Evolutionary conservation across 306 rosid genomes (phyloP).

Genomic region (Luffa aegyptiaca): DNA sequence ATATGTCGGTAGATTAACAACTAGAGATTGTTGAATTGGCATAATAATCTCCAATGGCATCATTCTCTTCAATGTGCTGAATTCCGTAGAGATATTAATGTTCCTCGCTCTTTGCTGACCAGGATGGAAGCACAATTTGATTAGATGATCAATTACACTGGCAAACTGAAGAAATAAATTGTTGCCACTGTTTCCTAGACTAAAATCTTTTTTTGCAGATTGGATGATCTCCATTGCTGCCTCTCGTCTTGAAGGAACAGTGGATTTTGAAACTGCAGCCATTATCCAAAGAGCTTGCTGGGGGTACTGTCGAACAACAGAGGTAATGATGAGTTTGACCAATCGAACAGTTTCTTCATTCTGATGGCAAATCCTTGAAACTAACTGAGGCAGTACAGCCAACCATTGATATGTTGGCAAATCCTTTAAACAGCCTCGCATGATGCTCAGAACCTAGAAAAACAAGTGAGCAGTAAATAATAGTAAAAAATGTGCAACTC

Average conservation of each 20-base stretch:
- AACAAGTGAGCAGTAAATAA: constrained; percentile 9
- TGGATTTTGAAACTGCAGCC: constrained; percentile 98
- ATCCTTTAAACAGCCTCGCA: constrained; percentile 84
- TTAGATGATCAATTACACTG: constrained; percentile 74
- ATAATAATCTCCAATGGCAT: constrained; percentile 95
- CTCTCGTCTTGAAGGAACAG: constrained; percentile 84
- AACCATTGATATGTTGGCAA: constrained; percentile 90
- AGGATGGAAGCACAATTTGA: constrained; percentile 83
- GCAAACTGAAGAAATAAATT: constrained; percentile 84
- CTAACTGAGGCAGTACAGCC: constrained; percentile 90
- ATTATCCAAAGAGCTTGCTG: constrained; percentile 95
- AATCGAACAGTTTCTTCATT: constrained; percentile 71
- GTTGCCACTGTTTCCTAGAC: constrained; percentile 55
- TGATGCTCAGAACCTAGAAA: constrained; percentile 49
- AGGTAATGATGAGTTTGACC: constrained; percentile 71
- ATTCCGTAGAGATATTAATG: constrained; percentile 74
- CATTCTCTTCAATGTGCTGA: constrained; percentile 92
- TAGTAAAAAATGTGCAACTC: constrained; percentile 11
- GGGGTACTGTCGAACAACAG: constrained; percentile 75
- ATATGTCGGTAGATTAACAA: constrained; percentile 70
- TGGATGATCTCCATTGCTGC: constrained; percentile 95
- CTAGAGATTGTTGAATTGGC: constrained; percentile 87
- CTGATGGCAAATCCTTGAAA: constrained; percentile 97
- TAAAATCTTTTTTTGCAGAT: constrained; percentile 67
- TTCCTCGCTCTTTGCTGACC: constrained; percentile 75